Evolutionary conservation across 2,329 filamentous ascomycete genomes (phyloP), one percentile per base, ranked within the genome.

Genomic region (Trichophyton benhamiae): DNA sequence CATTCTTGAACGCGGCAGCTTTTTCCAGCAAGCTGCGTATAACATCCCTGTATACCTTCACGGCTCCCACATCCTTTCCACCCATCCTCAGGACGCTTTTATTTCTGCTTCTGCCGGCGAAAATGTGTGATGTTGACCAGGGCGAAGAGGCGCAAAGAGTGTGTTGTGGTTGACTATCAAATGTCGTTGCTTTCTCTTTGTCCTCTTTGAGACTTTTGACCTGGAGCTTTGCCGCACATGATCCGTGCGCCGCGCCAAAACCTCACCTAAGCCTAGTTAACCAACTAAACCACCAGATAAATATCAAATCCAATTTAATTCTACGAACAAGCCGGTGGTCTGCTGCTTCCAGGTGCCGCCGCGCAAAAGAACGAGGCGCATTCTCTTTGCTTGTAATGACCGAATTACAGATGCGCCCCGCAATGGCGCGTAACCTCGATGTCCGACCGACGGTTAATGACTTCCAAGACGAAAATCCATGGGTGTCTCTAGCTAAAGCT

Each of bases 401-500:
- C 7, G 55, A 58, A 66, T 68, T 75, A 66, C 74, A 75, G 68
- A 73, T 73, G 65, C 70, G 70, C 67, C 71, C 74, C 69, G 71
- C 82, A 66, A 89, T 90, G 76, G 85, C 87, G 68, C 82, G 74
- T 63, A 72, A 70, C 68, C 69, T 73, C 62, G 75, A 77, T 68
- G 71, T 71, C 63, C 68, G 72, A 66, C 74, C 75, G 57, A 75
- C 73, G 13, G 74, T 75, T 63, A 74, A 73, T 63, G 75, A 76
- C 65, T 71, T 76, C 61, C 72, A 72, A 63, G 73, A 63, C 22
- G 72, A 75, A 60, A 75, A 70, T 65, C 68, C 78, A 65, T 82
- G 83, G 75, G 82, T 83, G 63, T 77, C 87, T 72, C 79, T 96
- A 66, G 94, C 94, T 64, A 84, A 86, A 70, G 85, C 88, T 74